Evolutionary conservation across 495 filamentous ascomycete species (phyloP).

Genomic region (Clavariopsis aquatica): DNA sequence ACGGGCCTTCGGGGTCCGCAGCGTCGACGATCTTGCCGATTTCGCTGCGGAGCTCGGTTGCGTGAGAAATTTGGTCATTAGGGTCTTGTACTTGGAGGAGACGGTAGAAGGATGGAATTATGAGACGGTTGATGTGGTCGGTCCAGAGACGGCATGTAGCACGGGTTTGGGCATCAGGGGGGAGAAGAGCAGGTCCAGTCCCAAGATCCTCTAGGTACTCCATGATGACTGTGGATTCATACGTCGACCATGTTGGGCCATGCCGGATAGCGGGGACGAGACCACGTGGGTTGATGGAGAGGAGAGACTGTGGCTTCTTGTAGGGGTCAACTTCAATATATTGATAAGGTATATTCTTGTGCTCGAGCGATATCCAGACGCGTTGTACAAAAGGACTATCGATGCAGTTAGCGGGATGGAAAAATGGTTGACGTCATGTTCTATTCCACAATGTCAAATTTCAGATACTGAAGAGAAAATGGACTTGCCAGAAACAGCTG

Average conservation of each 20-base stretch:
- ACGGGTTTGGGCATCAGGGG: constrained; percentile 65
- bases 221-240: constrained; percentile 83
- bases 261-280: constrained; percentile 81
- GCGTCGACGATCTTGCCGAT: constrained; percentile 73
- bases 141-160: constrained; percentile 84
- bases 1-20: constrained; percentile 70
- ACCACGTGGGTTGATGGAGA: constrained; percentile 87
- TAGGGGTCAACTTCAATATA: constrained; percentile 93
- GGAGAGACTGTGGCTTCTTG: constrained; percentile 71
- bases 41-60: constrained; percentile 66
- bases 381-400: constrained; percentile 80
- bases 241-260: constrained; percentile 76
- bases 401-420: constrained; percentile 9
- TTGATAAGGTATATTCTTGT: constrained; percentile 80
- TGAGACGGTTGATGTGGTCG: constrained; percentile 83
- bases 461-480: constrained; percentile 3
- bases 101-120: constrained; percentile 80
- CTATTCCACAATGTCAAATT: not conserved
- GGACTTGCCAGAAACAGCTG: constrained; percentile 83
- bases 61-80: constrained; percentile 62
- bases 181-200: constrained; percentile 62
- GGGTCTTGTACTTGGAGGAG: constrained; percentile 72
- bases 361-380: constrained; percentile 93
- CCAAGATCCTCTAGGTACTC: constrained; percentile 91
- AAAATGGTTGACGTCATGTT: constrained; percentile 18